phyloP scores from a whole-genome alignment of 345 rosid species.

The Limnanthes douglasii region DNA sequence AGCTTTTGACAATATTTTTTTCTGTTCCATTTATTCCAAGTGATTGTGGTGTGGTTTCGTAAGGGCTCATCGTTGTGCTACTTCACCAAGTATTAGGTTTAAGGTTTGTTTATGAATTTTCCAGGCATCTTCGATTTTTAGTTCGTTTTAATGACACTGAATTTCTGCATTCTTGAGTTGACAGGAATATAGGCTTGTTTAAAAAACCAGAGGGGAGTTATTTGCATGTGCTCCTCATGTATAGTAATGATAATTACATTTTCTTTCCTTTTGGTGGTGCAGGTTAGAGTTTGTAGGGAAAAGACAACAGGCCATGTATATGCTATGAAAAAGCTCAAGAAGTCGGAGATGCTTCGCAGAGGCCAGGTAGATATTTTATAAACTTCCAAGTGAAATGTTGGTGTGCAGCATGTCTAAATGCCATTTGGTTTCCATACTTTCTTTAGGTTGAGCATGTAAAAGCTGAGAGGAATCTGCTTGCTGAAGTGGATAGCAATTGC shows the following conservation, averaged over 20 bases:
- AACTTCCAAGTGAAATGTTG: conserved; percentile 5
- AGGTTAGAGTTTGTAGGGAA: conserved; percentile 82
- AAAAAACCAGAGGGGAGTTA: too few species aligned
- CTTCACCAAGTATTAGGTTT: too few species aligned
- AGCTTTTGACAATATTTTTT: too few species aligned
- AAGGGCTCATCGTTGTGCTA: too few species aligned
- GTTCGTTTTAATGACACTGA: too few species aligned
- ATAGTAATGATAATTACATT: conserved; percentile 1
- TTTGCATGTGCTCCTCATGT: background rate
- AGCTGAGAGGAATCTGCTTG: conserved; percentile 92
- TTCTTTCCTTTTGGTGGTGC: conserved; percentile 4
- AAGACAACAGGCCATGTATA: conserved; percentile 70
- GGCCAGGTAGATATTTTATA: conserved; percentile 51
- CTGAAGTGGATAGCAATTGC: conserved; percentile 94
- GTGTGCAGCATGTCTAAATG: conserved; percentile 2
- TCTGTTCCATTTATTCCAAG: too few species aligned
- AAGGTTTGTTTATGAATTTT: too few species aligned
- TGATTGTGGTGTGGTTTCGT: too few species aligned
- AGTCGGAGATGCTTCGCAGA: conserved; percentile 91
- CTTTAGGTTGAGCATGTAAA: conserved; percentile 84
- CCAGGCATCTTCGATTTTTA: too few species aligned
- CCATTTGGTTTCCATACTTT: conserved; percentile 1
- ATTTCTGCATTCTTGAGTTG: too few species aligned
- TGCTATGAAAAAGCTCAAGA: conserved; percentile 86
- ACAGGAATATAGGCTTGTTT: too few species aligned